Percentiles rank a stretch among this genome's conserved stretches.
These are phyloP conservation scores for Inosperma sp. DNA, from an alignment of 768 basidiomycete species.

Conservation along the genomic window DNA sequence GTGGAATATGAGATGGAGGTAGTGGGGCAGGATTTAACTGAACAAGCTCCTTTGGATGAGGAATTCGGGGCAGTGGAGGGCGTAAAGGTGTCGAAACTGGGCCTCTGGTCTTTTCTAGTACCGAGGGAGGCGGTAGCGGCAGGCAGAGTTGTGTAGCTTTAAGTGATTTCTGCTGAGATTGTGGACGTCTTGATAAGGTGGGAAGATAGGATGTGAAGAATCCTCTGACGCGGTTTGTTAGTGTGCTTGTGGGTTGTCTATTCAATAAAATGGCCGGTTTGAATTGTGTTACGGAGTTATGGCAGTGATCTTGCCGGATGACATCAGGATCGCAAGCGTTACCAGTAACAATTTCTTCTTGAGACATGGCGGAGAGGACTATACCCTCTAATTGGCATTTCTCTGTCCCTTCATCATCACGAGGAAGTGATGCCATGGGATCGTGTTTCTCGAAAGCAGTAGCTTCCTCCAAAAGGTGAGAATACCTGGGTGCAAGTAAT, in stretches of 20 bases:
- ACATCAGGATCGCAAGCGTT: no score
- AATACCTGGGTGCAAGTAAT: conserved; percentile 51
- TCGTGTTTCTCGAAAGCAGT: conserved; percentile 32
- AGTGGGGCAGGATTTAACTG: conserved; percentile 53
- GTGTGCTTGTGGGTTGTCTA: conserved; percentile 29
- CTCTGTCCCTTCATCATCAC: background rate
- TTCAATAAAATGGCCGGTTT: no score
- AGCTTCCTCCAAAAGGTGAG: conserved; percentile 55
- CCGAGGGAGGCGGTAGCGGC: conserved; percentile 51
- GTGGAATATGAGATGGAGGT: conserved; percentile 40
- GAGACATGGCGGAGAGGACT: no score
- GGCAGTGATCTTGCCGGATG: no score
- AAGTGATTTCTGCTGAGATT: conserved; percentile 19
- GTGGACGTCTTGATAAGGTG: conserved; percentile 37
- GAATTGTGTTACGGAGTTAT: no score
- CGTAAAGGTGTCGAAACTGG: conserved; percentile 59
- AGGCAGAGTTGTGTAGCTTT: conserved; percentile 37
- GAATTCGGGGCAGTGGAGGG: conserved; percentile 40
- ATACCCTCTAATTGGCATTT: background rate
- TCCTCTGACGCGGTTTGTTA: conserved; percentile 52
- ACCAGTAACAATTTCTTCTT: no score
- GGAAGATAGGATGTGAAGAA: conserved; percentile 62
- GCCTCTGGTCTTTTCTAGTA: conserved; percentile 45
- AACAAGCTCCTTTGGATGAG: conserved; percentile 63
- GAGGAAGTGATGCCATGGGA: background rate